Evolutionary conservation across 2,329 filamentous ascomycete genomes (phyloP).

Genomic region (Colletotrichum lindemuthianum): DNA sequence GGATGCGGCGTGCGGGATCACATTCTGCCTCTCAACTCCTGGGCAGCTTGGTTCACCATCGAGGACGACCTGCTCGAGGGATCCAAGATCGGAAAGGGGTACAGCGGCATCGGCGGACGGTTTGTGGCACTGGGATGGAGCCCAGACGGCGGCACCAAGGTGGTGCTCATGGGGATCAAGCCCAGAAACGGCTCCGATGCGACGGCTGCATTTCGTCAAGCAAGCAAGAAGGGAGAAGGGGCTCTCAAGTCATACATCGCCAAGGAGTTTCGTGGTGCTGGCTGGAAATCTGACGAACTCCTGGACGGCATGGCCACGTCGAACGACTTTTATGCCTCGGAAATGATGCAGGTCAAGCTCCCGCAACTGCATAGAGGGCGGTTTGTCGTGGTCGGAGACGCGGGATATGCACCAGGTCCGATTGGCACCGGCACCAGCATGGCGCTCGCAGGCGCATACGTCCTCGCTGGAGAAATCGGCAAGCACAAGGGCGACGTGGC

Average conservation of each 20-base stretch:
- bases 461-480: conserved; percentile 64
- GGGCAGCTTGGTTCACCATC: conserved; percentile 42
- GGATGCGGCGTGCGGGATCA: conserved; percentile 38
- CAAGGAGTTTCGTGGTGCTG: conserved; percentile 52
- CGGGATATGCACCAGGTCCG: conserved; percentile 57
- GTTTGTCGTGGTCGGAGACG: conserved; percentile 64
- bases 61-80: conserved; percentile 40
- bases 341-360: conserved; percentile 56
- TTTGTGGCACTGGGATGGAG: conserved; percentile 42
- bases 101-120: conserved; percentile 52
- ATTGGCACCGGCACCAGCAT: conserved; percentile 63
- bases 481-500: conserved; percentile 32
- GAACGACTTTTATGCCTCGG: conserved; percentile 58
- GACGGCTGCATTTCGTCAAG: conserved; percentile 42
- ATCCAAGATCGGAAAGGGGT: conserved; percentile 47
- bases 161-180: conserved; percentile 51
- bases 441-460: conserved; percentile 61
- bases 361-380: conserved; percentile 53
- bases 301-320: conserved; percentile 52
- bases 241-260: conserved; percentile 50
- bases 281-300: conserved; percentile 56
- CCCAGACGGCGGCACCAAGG: conserved; percentile 36
- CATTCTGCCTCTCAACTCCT: conserved; percentile 37
- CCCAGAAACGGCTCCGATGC: conserved; percentile 40
- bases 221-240: conserved; percentile 43